Evolutionary conservation across 2,329 filamentous ascomycete genomes (phyloP), one percentile per base, ranked within the genome.

Genomic region (Acrodontium crateriforme): DNA sequence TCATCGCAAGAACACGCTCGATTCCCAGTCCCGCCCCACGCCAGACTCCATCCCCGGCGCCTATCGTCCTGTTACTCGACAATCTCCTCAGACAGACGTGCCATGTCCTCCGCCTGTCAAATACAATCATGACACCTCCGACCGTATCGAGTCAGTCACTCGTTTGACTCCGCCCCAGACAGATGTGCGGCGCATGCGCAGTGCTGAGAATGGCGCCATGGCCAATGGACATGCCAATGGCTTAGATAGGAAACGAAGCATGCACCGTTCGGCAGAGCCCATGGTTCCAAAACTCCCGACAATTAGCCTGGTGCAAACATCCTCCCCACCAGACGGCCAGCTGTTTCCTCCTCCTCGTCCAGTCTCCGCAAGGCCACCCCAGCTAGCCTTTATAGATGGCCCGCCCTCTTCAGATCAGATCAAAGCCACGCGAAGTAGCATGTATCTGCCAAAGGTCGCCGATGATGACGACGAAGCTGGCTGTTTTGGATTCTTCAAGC

Each of bases 401-500:
- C 44, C 47, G 16, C 47, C 47, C 9, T 35, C 35, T 11, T 48
- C 46, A 8, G 39, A 40, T 17, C 37, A 51, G 21, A 52, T 53
- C 25, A 31, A 38, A 10, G 50, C 49, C 6, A 53, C 47, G 10
- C 46, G 40, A 28, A 51, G 45, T 25, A 36, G 37, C 18, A 37
- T 18, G 18, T 29, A 40, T n/a, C 25, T 47, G 22, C 36, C 40
- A 6, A 27, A 23, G 8, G 40, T 32, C 15, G 27, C 28, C 3
- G 29, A 35, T 12, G 32, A 38, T n/a, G 35, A 44, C 13, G 35
- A 36, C 9, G 27, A 34, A 4, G 33, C 31, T 9, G 46, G 49
- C 6, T 51, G 49, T 32, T 50, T 53, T 19, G 48, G 46, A 4
- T 29, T 53, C 16, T 54, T 54, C 42, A 51, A 46, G 27, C 43